Conservation (phyloP, 768 basidiomycete genomes). For the Termitomyces sp. region DNA sequence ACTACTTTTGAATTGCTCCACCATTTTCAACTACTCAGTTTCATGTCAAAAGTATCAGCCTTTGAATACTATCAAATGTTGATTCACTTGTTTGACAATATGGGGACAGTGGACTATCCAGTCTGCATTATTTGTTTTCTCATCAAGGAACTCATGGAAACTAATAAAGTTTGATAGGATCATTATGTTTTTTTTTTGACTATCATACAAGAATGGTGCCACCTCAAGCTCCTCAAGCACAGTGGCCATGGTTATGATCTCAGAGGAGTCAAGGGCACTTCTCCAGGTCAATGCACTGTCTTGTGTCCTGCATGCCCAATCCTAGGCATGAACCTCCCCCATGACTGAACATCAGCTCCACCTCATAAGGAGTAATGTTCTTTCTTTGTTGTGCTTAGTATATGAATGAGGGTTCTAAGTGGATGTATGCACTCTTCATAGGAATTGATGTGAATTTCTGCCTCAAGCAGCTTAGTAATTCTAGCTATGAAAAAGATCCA, state of each 20-base stretch:
- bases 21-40: constrained; percentile 22
- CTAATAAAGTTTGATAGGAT: not conserved
- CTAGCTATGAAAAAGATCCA: constrained; percentile 21
- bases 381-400: too few relatives aligned
- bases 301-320: too few relatives aligned
- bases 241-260: constrained; percentile 12
- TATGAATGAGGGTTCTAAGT: constrained; percentile 3
- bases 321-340: constrained; percentile 24
- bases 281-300: constrained; percentile 18
- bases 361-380: constrained; percentile 11
- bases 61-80: constrained; percentile 24
- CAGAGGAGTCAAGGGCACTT: constrained; percentile 5
- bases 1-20: constrained; percentile 24
- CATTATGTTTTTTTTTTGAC: not conserved
- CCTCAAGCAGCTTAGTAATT: constrained; percentile 23
- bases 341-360: constrained; percentile 14
- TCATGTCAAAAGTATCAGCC: constrained; percentile 22
- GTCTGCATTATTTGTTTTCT: too few relatives aligned
- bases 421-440: constrained; percentile 23
- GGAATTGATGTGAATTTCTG: too few relatives aligned
- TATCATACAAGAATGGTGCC: constrained; percentile 11
- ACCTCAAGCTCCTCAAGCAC: too few relatives aligned
- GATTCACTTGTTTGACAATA: constrained; percentile 20
- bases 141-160: too few relatives aligned
- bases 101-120: too few relatives aligned